Evolutionary conservation across 1,284 basidiomycete species (phyloP).

Genomic region (Moesziomyces antarcticus): DNA sequence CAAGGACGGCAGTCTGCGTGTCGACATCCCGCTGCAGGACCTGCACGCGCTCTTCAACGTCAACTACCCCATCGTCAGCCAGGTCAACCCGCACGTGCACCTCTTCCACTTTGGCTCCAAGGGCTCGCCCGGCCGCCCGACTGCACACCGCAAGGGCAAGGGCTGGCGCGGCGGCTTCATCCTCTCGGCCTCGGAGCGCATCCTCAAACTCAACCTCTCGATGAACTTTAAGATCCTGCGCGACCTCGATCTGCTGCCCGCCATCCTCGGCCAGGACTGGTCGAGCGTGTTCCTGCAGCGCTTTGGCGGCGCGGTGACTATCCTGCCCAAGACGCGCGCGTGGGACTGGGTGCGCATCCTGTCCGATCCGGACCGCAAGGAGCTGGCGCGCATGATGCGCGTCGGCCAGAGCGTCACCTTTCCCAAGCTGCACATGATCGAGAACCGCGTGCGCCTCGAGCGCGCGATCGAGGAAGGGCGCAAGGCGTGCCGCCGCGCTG

Average conservation of each 20-base stretch:
- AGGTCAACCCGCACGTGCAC: conserved; percentile 97
- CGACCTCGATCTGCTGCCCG: conserved; percentile 63
- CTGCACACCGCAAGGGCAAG: conserved; percentile 90
- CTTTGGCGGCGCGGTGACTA: conserved; percentile 64
- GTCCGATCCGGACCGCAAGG: conserved; percentile 61
- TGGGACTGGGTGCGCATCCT: conserved; percentile 65
- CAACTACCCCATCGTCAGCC: conserved; percentile 93
- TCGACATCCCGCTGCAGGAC: conserved; percentile 92
- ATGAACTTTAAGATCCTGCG: conserved; percentile 67
- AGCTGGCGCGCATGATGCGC: conserved; percentile 58
- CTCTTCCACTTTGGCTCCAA: conserved; percentile 96
- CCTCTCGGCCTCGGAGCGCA: conserved; percentile 71
- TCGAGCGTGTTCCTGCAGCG: conserved; percentile 63
- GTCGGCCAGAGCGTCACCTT: conserved; percentile 61
- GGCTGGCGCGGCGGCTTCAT: conserved; percentile 84
- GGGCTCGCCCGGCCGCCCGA: conserved; percentile 91
- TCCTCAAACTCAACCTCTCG: conserved; percentile 63
- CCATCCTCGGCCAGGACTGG: conserved; percentile 65
- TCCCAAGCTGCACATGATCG: conserved; percentile 67
- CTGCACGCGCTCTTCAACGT: conserved; percentile 79
- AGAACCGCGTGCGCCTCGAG: conserved; percentile 64
- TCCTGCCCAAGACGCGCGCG: conserved; percentile 60
- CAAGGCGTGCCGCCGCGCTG: conserved; percentile 38
- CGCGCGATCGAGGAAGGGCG: conserved; percentile 58
- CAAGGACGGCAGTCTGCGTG: conserved; percentile 69